phyloP scores from a whole-genome alignment of 2,329 filamentous ascomycete genomes.

The Cladophialophora bantiana region DNA sequence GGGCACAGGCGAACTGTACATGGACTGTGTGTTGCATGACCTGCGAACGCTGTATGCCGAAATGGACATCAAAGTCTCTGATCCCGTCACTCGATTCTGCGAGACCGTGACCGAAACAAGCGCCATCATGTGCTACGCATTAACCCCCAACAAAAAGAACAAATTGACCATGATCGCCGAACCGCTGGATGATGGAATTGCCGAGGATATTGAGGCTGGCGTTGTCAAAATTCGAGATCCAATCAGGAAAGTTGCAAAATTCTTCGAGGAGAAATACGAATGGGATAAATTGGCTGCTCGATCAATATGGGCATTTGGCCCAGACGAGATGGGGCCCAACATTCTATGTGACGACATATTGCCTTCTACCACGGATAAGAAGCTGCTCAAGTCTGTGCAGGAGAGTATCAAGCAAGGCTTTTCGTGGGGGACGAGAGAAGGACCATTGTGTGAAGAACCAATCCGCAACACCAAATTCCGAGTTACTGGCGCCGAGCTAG shows the following conservation, averaged over 20 bases:
- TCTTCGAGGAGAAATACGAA: constrained; percentile 95
- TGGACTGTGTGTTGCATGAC: constrained; percentile 98
- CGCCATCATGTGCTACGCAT: constrained; percentile 95
- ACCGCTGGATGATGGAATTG: constrained; percentile 91
- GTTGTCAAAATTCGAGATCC: constrained; percentile 92
- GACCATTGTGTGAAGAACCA: constrained; percentile 95
- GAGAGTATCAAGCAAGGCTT: constrained; percentile 96
- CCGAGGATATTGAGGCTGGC: constrained; percentile 90
- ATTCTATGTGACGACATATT: constrained; percentile 96
- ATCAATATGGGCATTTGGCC: constrained; percentile 98
- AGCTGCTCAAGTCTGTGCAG: constrained; percentile 81
- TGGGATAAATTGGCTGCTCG: constrained; percentile 94
- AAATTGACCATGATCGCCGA: constrained; percentile 99
- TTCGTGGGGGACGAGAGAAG: constrained; percentile 94
- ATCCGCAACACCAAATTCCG: constrained; percentile 99
- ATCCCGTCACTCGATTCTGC: constrained; percentile 95
- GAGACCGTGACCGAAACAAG: constrained; percentile 98
- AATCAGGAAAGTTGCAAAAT: constrained; percentile 90
- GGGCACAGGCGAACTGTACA: constrained; percentile 97
- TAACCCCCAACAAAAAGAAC: constrained; percentile 99
- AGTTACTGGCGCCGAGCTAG: constrained; percentile 87
- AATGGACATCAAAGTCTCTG: constrained; percentile 99
- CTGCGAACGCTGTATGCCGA: constrained; percentile 92
- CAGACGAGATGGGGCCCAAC: constrained; percentile 92
- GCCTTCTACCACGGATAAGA: constrained; percentile 93